Evolutionary conservation across 768 basidiomycete species (phyloP), one percentile per base, ranked within the genome.

Genomic region (Psilocybe cubensis): DNA sequence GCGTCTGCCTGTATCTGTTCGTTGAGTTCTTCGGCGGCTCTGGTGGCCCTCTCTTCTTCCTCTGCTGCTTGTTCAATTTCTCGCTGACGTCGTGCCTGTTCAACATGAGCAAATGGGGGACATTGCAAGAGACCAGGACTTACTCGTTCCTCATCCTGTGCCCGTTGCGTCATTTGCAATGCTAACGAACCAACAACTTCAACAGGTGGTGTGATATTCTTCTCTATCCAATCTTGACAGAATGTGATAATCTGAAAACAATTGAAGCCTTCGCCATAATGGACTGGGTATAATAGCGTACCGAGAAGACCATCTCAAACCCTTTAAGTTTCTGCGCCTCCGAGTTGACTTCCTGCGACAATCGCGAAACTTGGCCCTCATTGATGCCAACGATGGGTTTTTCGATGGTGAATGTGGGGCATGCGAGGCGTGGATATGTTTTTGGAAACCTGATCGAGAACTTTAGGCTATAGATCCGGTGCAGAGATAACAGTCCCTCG

Each of bases 251-350:
- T 85, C 86, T 92, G 54, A 2, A 28, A 49, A 25, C n/a, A 2
- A 49, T 21, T 42, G 43, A 48, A 28, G 51, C n/a, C n/a, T n/a
- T n/a, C n/a, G 43, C 45, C 41, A 35, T 23, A 47, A 31, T 23
- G 47, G 49, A 28, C 35, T 46, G 25, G 18, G 14, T 46, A 3
- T 42, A 41, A 14, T 33, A 25, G 33, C 4, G 8, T 27, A 89
- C 89, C 75, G 89, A 83, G 68, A 92, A 91, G 29, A 92, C 88
- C 83, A 91, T 88, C 70, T 91, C 90, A 20, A 81, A 80, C 3
- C 91, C 91, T 51, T 82, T 77, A 60, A 79, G 69, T 61, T 78
- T 83, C 72, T 87, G 86, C 1, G 85, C 88, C 65, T 93, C 88
- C 0, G 74, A 71, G 52, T 86, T 85, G 51, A 94, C 82, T 18